Evolutionary conservation across 345 rosid species (phyloP), one percentile per base, ranked within the genome.

Genomic region (Lumnitzera littorea): DNA sequence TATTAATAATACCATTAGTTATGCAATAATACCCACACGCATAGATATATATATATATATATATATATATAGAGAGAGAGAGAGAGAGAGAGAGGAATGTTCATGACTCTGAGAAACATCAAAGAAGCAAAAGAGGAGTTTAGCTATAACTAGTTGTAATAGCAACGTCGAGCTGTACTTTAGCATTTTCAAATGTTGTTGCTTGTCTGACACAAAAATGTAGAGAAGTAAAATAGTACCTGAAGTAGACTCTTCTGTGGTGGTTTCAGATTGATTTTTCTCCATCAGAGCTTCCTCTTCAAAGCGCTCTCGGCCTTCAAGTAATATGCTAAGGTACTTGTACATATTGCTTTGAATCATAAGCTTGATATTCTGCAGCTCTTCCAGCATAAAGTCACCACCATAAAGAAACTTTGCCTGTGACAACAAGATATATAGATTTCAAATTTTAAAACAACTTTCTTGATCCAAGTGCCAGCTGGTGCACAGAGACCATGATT

Each of bases 291-390:
- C 70, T 60, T 79, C 84, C 71, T 84, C 91, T 67, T 84, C 91
- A 63, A 84, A 85, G 50, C 72, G 70, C 57, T 85, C 88, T 20
- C 91, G 69, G 29, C 88, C 88, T 58, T 85, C 91, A 63, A 82
- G 82, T 62, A 85, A 76, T 53, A 76, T 63, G 63, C 91, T 82
- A 67, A 85, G 91, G 70, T 82, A 85, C 60, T 68, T 76, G 70
- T 80, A 85, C 79, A 85, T 70, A 51, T 76, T 80, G 61, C 88
- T 82, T 64, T 85, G 91, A 69, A 85, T 85, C 81, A 82, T 78
- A 29, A 78, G 71, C 74, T 85, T 85, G 59, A 82, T 76, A 61
- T 66, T 63, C 66, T 78, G 80, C 60, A 78, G 68, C 70, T 85
- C 91, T 50, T 82, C 86, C 48, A 68, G 41, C 36, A 78, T 74